These are phyloP conservation scores for Eremothecium gossypii DNA, from an alignment of 1,139 yeast genomes.

Conservation along the genomic window DNA sequence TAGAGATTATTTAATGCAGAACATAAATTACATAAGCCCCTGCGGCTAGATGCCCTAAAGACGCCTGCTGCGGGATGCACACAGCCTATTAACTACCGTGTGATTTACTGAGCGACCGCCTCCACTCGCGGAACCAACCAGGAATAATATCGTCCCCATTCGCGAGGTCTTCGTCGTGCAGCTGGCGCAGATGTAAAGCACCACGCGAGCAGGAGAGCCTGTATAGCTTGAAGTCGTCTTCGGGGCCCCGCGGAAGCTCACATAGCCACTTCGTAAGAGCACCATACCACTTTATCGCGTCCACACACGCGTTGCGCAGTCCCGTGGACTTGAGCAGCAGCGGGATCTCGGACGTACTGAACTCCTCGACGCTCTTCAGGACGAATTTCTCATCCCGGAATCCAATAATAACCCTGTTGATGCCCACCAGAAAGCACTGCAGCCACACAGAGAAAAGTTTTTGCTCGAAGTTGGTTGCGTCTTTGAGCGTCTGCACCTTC, in stretches of 20 bases:
- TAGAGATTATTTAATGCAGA: too few species aligned
- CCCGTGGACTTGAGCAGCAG: conserved; percentile 38
- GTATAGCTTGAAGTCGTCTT: conserved; percentile 35
- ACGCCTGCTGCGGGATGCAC: too few species aligned
- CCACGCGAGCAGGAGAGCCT: conserved; percentile 36
- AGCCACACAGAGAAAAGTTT: conserved; percentile 82
- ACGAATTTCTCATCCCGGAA: conserved; percentile 67
- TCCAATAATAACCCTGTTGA: conserved; percentile 71
- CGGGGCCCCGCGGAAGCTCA: conserved; percentile 43
- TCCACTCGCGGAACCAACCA: conserved; percentile 54
- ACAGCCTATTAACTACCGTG: too few species aligned
- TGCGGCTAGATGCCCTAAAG: too few species aligned
- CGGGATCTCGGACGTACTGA: conserved; percentile 72
- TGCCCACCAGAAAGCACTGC: conserved; percentile 81
- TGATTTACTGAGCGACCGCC: too few species aligned
- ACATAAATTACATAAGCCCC: too few species aligned
- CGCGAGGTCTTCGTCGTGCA: too few species aligned
- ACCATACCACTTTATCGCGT: conserved; percentile 77
- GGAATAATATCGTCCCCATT: conserved; percentile 40
- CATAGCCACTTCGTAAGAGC: conserved; percentile 73
- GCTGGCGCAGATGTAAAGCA: too few species aligned
- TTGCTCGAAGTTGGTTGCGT: conserved; percentile 46
- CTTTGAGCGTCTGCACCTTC: conserved; percentile 36
- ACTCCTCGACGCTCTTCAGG: conserved; percentile 63
- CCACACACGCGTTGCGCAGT: conserved; percentile 54